Evolutionary conservation across 2,329 filamentous ascomycete species (phyloP).

Genomic region (Beauveria rudraprayagi): DNA sequence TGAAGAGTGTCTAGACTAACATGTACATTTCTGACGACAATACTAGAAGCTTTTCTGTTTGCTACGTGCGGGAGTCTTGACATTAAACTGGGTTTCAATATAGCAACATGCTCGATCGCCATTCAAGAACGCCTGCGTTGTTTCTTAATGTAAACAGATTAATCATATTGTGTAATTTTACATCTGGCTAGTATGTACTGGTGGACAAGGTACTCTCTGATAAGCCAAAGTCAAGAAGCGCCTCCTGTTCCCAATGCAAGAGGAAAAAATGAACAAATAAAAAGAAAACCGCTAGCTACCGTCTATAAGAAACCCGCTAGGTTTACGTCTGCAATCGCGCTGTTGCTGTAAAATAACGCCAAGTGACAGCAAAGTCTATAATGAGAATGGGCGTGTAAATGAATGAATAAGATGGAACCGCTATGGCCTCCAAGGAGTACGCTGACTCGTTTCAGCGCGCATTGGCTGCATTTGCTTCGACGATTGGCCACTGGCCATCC

Average conservation of each 20-base stretch:
- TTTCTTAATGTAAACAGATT: not conserved
- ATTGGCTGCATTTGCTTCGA: constrained; percentile 18
- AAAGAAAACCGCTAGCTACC: not conserved
- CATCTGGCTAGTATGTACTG: not conserved
- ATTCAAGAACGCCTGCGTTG: not conserved
- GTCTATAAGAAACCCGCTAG: not conserved
- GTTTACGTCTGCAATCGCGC: not conserved
- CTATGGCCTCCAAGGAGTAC: constrained; percentile 6
- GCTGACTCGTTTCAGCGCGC: constrained; percentile 21
- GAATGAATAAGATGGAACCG: not conserved
- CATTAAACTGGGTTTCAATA: no score
- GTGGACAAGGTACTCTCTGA: not conserved
- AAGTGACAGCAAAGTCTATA: not conserved
- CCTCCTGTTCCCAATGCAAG: not conserved
- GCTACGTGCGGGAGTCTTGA: not conserved
- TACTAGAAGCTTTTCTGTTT: not conserved
- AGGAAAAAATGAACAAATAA: not conserved
- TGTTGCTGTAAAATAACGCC: not conserved
- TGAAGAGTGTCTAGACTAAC: not conserved
- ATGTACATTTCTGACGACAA: no score
- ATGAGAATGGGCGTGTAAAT: not conserved
- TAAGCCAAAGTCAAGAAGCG: not conserved
- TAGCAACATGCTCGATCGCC: not conserved
- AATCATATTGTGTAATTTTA: not conserved
- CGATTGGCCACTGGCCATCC: constrained; percentile 19